Conservation (phyloP, 495 filamentous ascomycete species). For the Talaromyces stipitatus region DNA sequence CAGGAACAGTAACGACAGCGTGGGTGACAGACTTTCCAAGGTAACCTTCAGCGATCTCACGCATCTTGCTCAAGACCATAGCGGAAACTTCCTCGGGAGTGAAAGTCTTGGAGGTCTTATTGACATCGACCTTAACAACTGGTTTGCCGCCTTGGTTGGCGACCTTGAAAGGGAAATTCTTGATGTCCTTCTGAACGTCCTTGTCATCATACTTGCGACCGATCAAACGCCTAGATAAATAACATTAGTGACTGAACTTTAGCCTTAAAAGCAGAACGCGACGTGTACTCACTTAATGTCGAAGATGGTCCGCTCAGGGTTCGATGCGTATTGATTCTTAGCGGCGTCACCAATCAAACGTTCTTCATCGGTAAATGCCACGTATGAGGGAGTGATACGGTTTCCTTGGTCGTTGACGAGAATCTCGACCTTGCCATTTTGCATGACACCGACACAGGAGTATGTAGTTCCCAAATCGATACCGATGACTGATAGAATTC, state of each 20-base stretch:
- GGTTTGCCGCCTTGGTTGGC: constrained; percentile 77
- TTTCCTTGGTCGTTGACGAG: constrained; percentile 97
- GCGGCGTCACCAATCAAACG: constrained; percentile 96
- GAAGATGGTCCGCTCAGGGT: constrained; percentile 82
- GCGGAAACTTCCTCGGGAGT: constrained; percentile 83
- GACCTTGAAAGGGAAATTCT: constrained; percentile 90
- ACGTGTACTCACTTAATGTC: constrained; percentile 76
- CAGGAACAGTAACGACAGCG: constrained; percentile 94
- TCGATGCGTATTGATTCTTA: constrained; percentile 97
- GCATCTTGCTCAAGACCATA: constrained; percentile 92
- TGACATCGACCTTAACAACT: constrained; percentile 67
- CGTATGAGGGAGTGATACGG: constrained; percentile 97
- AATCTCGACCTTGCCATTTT: constrained; percentile 96
- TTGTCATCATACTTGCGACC: constrained; percentile 84
- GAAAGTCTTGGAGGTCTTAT: constrained; percentile 65
- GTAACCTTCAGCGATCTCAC: constrained; percentile 91
- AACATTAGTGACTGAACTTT: constrained; percentile 7
- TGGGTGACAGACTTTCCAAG: constrained; percentile 92
- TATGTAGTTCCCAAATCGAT: constrained; percentile 99
- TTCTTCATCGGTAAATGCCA: constrained; percentile 97
- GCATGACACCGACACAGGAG: constrained; percentile 96
- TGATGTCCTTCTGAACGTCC: constrained; percentile 75
- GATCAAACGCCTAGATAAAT: constrained; percentile 64
- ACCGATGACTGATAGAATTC: constrained; percentile 62
- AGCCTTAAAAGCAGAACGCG: constrained; percentile 1